A percentile compares a stretch with the other conserved stretches of the same genome.
Evolutionary conservation across 495 filamentous ascomycete genomes (phyloP).

Genomic region (Neurospora sublineolata): DNA sequence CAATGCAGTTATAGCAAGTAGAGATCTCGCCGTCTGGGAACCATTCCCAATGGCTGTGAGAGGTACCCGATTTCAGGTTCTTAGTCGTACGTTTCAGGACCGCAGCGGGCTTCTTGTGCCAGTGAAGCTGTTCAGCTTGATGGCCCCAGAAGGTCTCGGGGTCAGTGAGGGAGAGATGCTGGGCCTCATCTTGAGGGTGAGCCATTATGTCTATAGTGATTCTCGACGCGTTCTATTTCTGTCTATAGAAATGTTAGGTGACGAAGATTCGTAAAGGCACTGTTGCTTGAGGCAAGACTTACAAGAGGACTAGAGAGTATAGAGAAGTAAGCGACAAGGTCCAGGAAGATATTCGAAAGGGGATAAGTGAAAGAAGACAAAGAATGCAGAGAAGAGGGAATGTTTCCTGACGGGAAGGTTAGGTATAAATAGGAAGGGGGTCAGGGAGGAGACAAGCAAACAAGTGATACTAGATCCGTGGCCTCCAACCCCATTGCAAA

Average conservation of each 20-base stretch:
- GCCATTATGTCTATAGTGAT: conserved; percentile 5
- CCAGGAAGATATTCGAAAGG: not conserved
- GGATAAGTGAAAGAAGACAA: not conserved
- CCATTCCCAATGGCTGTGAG: conserved; percentile 60
- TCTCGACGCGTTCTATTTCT: not conserved
- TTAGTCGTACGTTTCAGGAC: conserved; percentile 32
- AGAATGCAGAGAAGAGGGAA: not conserved
- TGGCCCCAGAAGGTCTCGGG: conserved; percentile 68
- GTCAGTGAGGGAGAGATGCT: conserved; percentile 41
- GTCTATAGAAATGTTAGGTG: not conserved
- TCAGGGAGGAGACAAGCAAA: not conserved
- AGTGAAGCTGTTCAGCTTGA: conserved; percentile 64
- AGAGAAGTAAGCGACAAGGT: not conserved
- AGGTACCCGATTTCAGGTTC: conserved; percentile 24
- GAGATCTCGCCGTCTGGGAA: conserved; percentile 84
- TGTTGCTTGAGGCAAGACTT: not conserved
- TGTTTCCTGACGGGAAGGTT: not conserved
- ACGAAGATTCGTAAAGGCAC: not conserved
- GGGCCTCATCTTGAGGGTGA: conserved; percentile 40
- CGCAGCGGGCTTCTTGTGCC: conserved; percentile 58
- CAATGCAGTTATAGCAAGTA: conserved; percentile 82
- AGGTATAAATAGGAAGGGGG: not conserved
- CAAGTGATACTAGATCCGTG: not conserved
- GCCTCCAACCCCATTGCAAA: not conserved
- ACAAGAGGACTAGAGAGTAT: not conserved